Evolutionary conservation across 2,329 filamentous ascomycete genomes (phyloP).

Genomic region (Cladosporium sp.): DNA sequence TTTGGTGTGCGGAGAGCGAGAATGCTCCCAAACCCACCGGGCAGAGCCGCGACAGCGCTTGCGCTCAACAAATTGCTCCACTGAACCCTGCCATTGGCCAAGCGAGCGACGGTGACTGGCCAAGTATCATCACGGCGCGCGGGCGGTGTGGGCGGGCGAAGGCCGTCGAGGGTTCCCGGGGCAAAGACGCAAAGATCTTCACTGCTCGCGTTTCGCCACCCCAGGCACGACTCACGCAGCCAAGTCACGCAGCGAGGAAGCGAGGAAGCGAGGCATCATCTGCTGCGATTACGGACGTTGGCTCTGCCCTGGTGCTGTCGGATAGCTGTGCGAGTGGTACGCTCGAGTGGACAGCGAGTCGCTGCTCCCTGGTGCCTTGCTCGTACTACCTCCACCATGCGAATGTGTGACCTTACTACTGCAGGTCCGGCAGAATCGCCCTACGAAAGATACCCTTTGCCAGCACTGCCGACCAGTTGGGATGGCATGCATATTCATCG

Average conservation of each 20-base stretch:
- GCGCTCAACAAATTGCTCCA: constrained; percentile 16
- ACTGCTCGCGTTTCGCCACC: neutral
- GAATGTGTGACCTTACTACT: neutral
- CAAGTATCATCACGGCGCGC: constrained; percentile 11
- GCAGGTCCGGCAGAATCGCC: constrained; percentile 6
- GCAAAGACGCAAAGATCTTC: constrained; percentile 13
- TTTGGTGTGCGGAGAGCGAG: constrained; percentile 3
- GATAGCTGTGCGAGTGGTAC: neutral
- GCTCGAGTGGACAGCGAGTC: too few species aligned
- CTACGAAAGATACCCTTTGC: neutral
- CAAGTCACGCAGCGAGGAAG: neutral
- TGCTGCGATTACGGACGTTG: neutral
- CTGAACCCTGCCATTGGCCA: constrained; percentile 17
- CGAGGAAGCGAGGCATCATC: neutral
- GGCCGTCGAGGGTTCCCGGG: constrained; percentile 10
- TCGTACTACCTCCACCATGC: constrained; percentile 1
- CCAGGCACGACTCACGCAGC: neutral
- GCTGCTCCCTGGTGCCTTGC: neutral
- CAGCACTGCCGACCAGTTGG: constrained; percentile 3
- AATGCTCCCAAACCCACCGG: neutral
- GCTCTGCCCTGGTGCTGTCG: neutral
- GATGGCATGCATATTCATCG: neutral
- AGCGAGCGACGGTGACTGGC: constrained; percentile 1
- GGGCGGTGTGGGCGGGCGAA: constrained; percentile 12
- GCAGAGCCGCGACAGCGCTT: constrained; percentile 7